phyloP scores from a whole-genome alignment of 208 protist genomes.

The Leptomonas pyrrhocoris region DNA sequence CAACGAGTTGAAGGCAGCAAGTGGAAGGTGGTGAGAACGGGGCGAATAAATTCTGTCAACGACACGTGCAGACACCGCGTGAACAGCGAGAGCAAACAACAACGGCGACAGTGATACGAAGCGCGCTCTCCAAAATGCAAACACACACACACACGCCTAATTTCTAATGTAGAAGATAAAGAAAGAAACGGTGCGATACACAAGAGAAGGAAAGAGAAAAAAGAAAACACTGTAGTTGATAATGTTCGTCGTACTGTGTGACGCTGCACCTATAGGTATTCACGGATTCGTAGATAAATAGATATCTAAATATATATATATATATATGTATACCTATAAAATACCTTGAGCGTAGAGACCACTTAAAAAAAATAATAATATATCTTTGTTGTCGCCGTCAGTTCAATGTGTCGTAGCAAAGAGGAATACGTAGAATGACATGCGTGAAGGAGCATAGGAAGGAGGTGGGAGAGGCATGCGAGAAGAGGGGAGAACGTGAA shows the following conservation, averaged over 20 bases:
- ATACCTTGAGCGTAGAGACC: too few species aligned
- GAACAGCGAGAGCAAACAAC: too few species aligned
- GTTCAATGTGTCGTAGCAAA: too few species aligned
- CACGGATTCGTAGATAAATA: not conserved
- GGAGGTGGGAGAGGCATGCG: too few species aligned
- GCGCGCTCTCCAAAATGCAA: not conserved
- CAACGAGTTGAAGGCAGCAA: not conserved
- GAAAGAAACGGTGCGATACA: not conserved
- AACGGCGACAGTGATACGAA: not conserved
- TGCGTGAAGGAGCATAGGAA: too few species aligned
- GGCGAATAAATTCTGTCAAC: not conserved
- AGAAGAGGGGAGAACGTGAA: too few species aligned
- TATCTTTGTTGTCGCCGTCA: too few species aligned
- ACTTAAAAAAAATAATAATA: too few species aligned
- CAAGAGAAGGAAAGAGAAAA: not conserved
- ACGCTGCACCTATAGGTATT: not conserved
- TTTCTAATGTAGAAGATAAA: not conserved
- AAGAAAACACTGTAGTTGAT: not conserved
- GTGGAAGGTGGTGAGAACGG: not conserved
- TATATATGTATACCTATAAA: too few species aligned
- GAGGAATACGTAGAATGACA: too few species aligned
- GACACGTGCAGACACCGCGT: not conserved
- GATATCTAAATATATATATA: not conserved
- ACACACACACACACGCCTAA: conserved; percentile 4
- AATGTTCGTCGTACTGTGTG: not conserved